phyloP scores from a whole-genome alignment of 345 rosid genomes.

The Citrus sp. region DNA sequence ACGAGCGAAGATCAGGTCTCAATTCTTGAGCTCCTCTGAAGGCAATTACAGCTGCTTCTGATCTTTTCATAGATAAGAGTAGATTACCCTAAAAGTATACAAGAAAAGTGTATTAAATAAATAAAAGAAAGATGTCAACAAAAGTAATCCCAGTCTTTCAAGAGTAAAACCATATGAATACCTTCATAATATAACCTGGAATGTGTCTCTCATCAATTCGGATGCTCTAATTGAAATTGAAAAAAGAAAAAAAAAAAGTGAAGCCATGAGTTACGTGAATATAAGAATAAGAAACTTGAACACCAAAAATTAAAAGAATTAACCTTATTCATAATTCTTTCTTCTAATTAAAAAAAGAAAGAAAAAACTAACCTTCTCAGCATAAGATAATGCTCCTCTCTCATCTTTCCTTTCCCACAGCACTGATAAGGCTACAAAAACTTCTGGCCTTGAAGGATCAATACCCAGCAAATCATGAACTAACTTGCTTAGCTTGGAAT shows the following conservation, averaged over 20 bases:
- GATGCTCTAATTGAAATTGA: slow-evolving; percentile 59
- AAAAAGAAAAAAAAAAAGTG: not conserved
- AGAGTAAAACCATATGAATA: slow-evolving; percentile 24
- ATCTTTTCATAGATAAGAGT: slow-evolving; percentile 70
- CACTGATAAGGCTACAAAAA: slow-evolving; percentile 82
- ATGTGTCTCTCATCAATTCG: slow-evolving; percentile 90
- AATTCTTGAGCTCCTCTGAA: slow-evolving; percentile 93
- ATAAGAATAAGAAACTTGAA: slow-evolving; percentile 5
- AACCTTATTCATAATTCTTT: not conserved
- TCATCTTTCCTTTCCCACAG: slow-evolving; percentile 89
- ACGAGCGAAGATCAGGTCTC: slow-evolving; percentile 96
- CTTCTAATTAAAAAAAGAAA: not conserved
- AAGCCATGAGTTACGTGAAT: slow-evolving; percentile 17
- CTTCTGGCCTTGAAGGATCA: slow-evolving; percentile 89
- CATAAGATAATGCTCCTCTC: slow-evolving; percentile 78
- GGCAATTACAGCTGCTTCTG: slow-evolving; percentile 85
- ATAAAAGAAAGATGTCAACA: slow-evolving; percentile 5
- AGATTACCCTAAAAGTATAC: slow-evolving; percentile 64
- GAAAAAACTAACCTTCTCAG: slow-evolving; percentile 76
- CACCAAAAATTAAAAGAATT: not conserved
- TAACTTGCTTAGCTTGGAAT: slow-evolving; percentile 74
- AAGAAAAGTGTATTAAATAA: not conserved
- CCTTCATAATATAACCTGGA: slow-evolving; percentile 95
- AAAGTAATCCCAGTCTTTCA: slow-evolving; percentile 14
- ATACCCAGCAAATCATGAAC: slow-evolving; percentile 88